phyloP scores from a whole-genome alignment of 768 basidiomycete species.

The Leccinum subgranulosum region DNA sequence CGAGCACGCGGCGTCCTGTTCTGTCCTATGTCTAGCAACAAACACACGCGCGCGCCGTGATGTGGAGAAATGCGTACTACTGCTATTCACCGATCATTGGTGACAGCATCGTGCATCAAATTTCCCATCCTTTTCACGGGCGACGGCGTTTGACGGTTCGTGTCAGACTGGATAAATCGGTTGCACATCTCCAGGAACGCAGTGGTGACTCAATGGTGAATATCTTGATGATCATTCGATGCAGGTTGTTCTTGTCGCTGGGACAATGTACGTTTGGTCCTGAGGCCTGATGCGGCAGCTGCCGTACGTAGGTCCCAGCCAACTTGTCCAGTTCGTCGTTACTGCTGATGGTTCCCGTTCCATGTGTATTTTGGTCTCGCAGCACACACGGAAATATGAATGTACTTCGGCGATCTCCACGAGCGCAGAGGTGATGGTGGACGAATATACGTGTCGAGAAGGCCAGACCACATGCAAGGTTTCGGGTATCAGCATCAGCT shows the following conservation, averaged over 20 bases:
- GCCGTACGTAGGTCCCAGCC: neutral
- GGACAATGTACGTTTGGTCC: neutral
- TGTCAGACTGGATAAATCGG: neutral
- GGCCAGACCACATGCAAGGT: too few species aligned
- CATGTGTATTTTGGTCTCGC: neutral
- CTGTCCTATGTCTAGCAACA: neutral
- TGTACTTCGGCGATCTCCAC: neutral
- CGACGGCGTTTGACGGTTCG: neutral
- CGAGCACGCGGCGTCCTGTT: neutral
- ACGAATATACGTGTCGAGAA: neutral
- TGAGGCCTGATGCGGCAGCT: neutral
- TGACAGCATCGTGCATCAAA: neutral
- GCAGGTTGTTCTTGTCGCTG: neutral
- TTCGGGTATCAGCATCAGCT: neutral
- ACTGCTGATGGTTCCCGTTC: neutral
- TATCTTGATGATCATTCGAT: neutral
- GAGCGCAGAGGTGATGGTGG: neutral
- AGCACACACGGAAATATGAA: neutral
- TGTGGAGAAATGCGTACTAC: neutral
- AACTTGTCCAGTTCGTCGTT: neutral
- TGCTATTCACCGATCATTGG: neutral
- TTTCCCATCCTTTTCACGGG: neutral
- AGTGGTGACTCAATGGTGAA: neutral
- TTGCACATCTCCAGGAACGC: neutral
- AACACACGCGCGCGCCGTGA: neutral